These are phyloP conservation scores for Apostasia shenzhenica DNA, from an alignment of 106 monocot genomes.

Conservation along the genomic window DNA sequence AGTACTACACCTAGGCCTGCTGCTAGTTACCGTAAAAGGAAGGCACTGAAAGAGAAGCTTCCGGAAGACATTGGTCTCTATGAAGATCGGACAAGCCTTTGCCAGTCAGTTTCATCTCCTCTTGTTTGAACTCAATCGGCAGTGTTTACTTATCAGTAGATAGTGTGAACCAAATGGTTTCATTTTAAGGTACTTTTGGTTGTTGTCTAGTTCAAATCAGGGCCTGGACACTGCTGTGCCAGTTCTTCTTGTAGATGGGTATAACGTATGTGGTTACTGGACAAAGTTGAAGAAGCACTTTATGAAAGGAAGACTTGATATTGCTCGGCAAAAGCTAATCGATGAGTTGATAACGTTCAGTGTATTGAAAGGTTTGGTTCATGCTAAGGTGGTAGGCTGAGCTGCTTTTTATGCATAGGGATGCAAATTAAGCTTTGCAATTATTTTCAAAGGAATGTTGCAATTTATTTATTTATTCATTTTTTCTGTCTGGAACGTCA, in stretches of 20 bases:
- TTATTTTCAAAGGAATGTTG: no score
- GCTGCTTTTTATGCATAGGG: neutral
- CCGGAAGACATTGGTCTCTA: constrained; percentile 66
- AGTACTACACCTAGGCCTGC: constrained; percentile 51
- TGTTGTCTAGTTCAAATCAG: constrained; percentile 68
- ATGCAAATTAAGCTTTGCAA: neutral
- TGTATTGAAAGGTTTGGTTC: constrained; percentile 63
- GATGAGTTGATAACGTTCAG: constrained; percentile 82
- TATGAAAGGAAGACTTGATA: constrained; percentile 70
- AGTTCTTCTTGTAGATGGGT: constrained; percentile 91
- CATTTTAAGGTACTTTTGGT: constrained; percentile 15
- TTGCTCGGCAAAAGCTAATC: constrained; percentile 80
- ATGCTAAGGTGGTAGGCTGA: neutral
- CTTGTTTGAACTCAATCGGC: constrained; percentile 8
- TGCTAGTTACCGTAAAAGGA: constrained; percentile 92
- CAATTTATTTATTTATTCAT: no score
- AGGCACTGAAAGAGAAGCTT: constrained; percentile 65
- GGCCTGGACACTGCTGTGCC: constrained; percentile 68
- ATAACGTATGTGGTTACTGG: constrained; percentile 98
- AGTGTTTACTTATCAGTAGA: neutral
- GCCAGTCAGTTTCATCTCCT: constrained; percentile 50
- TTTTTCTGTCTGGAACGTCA: no score
- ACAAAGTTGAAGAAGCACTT: constrained; percentile 91
- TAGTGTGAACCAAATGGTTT: neutral
- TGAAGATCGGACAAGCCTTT: constrained; percentile 56